Evolutionary conservation across 345 rosid genomes (phyloP).

Genomic region (Rhodamnia argentea): DNA sequence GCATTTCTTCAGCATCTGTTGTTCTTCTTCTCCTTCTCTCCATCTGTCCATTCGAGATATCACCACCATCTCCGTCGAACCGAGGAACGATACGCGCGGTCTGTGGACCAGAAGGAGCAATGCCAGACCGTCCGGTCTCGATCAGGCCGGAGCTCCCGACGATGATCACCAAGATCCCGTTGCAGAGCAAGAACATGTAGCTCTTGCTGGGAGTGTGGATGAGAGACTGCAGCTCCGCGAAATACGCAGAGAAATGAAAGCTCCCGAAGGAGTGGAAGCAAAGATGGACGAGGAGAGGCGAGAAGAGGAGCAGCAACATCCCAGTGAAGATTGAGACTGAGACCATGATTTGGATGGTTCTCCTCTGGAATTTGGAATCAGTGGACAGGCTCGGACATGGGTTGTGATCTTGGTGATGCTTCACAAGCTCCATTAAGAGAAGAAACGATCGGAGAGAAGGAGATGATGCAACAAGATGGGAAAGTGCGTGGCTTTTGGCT

Average conservation of each 20-base stretch:
- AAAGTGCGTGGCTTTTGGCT: background rate
- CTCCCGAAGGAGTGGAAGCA: background rate
- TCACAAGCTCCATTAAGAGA: background rate
- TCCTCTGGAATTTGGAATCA: background rate
- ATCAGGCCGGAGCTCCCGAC: constrained; percentile 28
- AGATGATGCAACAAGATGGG: background rate
- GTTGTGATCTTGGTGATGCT: background rate
- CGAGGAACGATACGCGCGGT: background rate
- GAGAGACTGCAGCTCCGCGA: constrained; percentile 3
- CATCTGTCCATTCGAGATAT: background rate
- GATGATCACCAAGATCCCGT: constrained; percentile 53
- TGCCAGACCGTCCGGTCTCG: background rate
- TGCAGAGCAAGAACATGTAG: constrained; percentile 66
- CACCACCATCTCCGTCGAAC: background rate
- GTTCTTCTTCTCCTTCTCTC: background rate
- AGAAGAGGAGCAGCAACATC: constrained; percentile 9
- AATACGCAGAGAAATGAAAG: background rate
- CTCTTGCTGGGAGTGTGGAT: constrained; percentile 33
- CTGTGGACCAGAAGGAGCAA: background rate
- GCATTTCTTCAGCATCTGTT: background rate
- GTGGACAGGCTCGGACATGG: background rate
- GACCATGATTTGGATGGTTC: constrained; percentile 17
- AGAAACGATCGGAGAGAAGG: background rate
- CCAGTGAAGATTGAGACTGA: constrained; percentile 29
- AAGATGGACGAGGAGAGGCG: background rate